phyloP scores from a whole-genome alignment of 2,329 filamentous ascomycete species.

The Fusarium sp. region DNA sequence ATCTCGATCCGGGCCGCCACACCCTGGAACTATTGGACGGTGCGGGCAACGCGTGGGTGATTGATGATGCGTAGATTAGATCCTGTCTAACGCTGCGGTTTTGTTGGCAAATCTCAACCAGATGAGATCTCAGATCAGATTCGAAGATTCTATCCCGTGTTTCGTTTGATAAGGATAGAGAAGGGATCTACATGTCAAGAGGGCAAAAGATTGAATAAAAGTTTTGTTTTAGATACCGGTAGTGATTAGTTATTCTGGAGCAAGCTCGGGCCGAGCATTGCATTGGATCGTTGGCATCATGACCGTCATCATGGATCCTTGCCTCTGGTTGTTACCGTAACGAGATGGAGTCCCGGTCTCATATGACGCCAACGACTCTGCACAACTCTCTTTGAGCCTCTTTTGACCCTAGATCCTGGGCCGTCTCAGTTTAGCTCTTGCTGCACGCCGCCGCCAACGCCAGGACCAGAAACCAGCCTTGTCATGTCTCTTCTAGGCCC shows the following conservation, averaged over 20 bases:
- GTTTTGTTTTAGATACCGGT: not conserved
- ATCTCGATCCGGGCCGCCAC: constrained; percentile 47
- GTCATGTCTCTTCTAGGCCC: not conserved
- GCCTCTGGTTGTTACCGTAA: not conserved
- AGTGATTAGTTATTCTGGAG: not conserved
- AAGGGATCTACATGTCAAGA: constrained; percentile 6
- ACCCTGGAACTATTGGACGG: constrained; percentile 31
- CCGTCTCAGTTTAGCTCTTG: constrained; percentile 13
- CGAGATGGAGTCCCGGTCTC: not conserved
- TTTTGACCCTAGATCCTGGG: constrained; percentile 16
- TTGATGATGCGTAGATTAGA: constrained; percentile 46
- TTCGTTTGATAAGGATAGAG: constrained; percentile 7
- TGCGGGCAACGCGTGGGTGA: constrained; percentile 26
- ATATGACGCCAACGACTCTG: constrained; percentile 46
- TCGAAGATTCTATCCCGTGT: not conserved
- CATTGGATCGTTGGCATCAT: constrained; percentile 6
- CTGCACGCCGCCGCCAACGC: constrained; percentile 1
- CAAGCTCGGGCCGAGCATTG: not conserved
- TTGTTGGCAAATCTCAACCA: not conserved
- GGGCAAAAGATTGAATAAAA: not conserved
- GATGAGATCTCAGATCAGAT: constrained; percentile 14
- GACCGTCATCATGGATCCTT: constrained; percentile 36
- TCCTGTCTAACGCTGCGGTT: constrained; percentile 19
- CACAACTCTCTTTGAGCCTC: constrained; percentile 15
- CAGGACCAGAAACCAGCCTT: constrained; percentile 13